Base-by-base conservation (phyloP, 2,329 filamentous ascomycete genomes). In the Penicillium sp. region DNA sequence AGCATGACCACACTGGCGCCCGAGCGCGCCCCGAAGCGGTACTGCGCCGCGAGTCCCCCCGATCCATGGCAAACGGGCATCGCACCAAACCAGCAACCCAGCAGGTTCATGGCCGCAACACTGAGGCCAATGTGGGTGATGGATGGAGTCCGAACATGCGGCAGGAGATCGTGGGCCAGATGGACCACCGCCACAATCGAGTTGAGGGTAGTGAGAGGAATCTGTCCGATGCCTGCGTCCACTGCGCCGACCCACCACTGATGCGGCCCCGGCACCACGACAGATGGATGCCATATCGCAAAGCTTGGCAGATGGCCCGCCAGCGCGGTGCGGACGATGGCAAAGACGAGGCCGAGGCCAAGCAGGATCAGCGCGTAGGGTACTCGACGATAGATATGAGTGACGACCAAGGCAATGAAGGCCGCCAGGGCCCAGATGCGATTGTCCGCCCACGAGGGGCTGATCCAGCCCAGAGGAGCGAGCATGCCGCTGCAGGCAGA, bases 1-100 rank as follows among this genome's bases (percentile, higher is more conserved):
- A 97, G 78, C 16, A 94, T 61, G 37, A 96, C 80, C 46, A 96
- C 77, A 53, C 84, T 89, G 0, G 87, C 81, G 7, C 91, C 91
- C 43, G 87, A 94, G 33, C 91, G 82, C 4, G 91, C 90, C 1
- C 91, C 91, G 53, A 97, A 97, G 4, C 88, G 81, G 63, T 88
- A 87, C 62, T 97, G 91, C 0, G 86, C 93, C 4, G 93, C 93
- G 0, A 97, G 73, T 0, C 91, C 91, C 2, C 91, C 91, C 1
- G 88, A 88, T 4, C 91, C 91, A 61, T 97, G 93, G 59, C 93
- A 97, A 3, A 93, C 82, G 3, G 91, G 93, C 93, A 96, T 97
- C 4, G 85, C 86, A 33, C 90, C 90, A 56, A 95, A 94, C 86
- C 87, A 94, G 56, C 87, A 90, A 11, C 86, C 85, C 1, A 85